Evolutionary conservation across 2,329 filamentous ascomycete genomes (phyloP).

Genomic region (Ceratocystis cacaofunesta): DNA sequence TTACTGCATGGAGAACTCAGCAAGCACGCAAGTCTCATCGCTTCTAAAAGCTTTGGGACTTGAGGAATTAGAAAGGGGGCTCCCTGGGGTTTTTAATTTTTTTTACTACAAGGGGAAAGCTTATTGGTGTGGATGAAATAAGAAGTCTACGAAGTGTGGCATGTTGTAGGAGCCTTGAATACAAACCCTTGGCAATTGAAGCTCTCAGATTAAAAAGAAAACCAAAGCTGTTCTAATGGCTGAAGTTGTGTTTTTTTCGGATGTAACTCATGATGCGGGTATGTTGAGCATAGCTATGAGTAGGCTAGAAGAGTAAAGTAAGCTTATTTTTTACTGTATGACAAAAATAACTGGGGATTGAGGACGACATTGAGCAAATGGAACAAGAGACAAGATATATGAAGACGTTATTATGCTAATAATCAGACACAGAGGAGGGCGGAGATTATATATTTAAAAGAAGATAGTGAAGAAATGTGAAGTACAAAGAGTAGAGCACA

Average conservation of each 20-base stretch:
- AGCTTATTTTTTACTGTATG: too few species aligned
- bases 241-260: too few species aligned
- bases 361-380: too few species aligned
- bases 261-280: too few species aligned
- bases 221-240: not conserved
- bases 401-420: too few species aligned
- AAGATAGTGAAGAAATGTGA: not conserved
- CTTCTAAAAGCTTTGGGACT: slow-evolving; percentile 28
- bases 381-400: too few species aligned
- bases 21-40: slow-evolving; percentile 40
- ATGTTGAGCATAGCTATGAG: too few species aligned
- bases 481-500: not conserved
- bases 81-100: not conserved
- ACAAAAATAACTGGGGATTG: too few species aligned
- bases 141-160: not conserved
- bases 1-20: slow-evolving; percentile 62
- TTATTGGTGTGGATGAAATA: not conserved
- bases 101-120: not conserved
- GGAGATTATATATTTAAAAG: not conserved
- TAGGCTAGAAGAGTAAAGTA: too few species aligned
- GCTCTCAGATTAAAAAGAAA: not conserved
- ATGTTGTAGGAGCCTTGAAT: slow-evolving; percentile 2
- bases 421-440: not conserved
- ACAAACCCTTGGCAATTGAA: not conserved
- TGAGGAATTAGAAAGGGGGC: not conserved